A percentile compares a stretch with the other conserved stretches of the same genome.
These are phyloP conservation scores for Afroboletus lepidellus DNA, from an alignment of 1,284 basidiomycete genomes.

Conservation along the genomic window DNA sequence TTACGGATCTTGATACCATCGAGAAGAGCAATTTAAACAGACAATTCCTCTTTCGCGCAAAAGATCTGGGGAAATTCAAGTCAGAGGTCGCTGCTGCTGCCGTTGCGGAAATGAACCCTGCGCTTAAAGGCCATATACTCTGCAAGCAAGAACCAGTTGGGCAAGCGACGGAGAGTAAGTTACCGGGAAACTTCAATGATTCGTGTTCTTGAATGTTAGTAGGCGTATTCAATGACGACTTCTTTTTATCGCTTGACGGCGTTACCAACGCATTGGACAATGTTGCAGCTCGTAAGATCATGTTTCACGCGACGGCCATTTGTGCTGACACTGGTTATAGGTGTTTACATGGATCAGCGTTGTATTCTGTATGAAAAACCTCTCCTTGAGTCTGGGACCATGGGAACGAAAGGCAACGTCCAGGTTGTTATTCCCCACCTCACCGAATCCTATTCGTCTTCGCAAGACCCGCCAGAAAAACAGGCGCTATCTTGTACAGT, in stretches of 20 bases:
- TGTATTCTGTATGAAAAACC: constrained; percentile 98
- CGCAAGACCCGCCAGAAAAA: constrained; percentile 99
- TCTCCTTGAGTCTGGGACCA: constrained; percentile 94
- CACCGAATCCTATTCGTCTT: constrained; percentile 97
- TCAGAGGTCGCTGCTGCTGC: constrained; percentile 92
- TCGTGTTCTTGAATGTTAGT: constrained; percentile 7
- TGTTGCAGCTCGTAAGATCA: constrained; percentile 81
- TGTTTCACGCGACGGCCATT: neutral
- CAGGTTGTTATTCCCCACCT: constrained; percentile 95
- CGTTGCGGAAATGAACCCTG: constrained; percentile 96
- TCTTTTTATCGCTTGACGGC: constrained; percentile 88
- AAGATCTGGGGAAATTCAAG: constrained; percentile 98
- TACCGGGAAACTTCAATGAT: neutral
- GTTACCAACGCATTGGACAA: constrained; percentile 99
- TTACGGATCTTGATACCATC: constrained; percentile 98
- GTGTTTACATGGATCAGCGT: constrained; percentile 98
- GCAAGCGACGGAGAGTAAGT: constrained; percentile 85
- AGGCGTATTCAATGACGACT: constrained; percentile 89
- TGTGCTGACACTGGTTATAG: constrained; percentile 38
- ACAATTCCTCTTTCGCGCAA: constrained; percentile 97
- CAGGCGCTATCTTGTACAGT: constrained; percentile 97
- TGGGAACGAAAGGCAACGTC: constrained; percentile 98
- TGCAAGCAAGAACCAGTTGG: constrained; percentile 96
- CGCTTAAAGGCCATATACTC: constrained; percentile 84
- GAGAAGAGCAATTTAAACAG: constrained; percentile 99